Conservation (phyloP, 2,329 filamentous ascomycete genomes). For the Colletotrichum tropicale region DNA sequence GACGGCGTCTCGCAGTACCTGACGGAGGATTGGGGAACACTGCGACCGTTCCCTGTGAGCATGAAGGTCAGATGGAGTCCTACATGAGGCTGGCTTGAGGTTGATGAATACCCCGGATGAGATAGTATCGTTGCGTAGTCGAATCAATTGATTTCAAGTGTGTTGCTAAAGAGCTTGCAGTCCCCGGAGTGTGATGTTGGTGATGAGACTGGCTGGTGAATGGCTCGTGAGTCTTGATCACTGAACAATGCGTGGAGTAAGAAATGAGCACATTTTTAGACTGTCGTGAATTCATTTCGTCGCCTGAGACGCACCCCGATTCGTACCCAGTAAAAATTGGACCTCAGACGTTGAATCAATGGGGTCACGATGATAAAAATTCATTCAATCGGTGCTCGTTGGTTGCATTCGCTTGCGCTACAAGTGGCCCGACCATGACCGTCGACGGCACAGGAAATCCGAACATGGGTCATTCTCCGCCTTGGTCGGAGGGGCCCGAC, state of each 20-base stretch:
- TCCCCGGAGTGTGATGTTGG: neutral
- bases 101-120: neutral
- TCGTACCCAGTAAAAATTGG: neutral
- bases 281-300: neutral
- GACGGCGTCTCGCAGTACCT: slow-evolving; percentile 66
- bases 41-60: slow-evolving; percentile 52
- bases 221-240: neutral
- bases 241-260: neutral
- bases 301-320: neutral
- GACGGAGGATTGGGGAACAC: slow-evolving; percentile 65
- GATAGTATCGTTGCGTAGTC: neutral
- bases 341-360: neutral
- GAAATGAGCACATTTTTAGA: neutral
- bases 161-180: neutral
- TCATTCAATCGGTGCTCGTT: neutral
- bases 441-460: neutral
- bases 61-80: slow-evolving; percentile 59
- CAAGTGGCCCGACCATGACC: neutral
- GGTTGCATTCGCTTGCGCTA: neutral
- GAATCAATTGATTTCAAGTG: neutral
- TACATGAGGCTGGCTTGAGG: neutral
- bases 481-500: neutral
- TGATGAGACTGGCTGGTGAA: neutral
- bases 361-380: neutral
- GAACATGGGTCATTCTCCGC: neutral